Evolutionary conservation across 441 rosid genomes (phyloP).

Genomic region (Cnidoscolus chayamansa): DNA sequence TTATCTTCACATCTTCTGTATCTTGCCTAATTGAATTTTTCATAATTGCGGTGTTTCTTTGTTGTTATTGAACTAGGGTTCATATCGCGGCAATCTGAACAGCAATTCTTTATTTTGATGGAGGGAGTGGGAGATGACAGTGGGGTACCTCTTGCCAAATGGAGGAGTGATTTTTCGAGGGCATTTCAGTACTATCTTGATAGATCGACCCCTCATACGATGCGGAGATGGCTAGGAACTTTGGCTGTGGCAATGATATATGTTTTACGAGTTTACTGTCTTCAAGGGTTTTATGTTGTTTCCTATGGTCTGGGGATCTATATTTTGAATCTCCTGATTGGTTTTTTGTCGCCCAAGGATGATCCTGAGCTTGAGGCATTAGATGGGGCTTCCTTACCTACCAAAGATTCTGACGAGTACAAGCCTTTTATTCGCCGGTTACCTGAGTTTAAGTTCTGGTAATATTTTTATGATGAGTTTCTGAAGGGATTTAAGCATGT

Average conservation of each 20-base stretch:
- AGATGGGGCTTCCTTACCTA: constrained; percentile 29
- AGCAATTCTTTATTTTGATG: constrained; percentile 3
- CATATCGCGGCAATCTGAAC: no score
- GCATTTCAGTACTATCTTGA: constrained; percentile 26
- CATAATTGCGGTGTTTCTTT: no score
- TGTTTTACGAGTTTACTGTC: constrained; percentile 18
- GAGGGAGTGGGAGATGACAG: constrained; percentile 19
- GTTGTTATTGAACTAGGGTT: no score
- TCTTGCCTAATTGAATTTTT: no score
- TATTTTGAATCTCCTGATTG: constrained; percentile 27
- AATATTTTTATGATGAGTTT: neutral
- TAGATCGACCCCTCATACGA: constrained; percentile 19
- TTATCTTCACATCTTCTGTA: no score
- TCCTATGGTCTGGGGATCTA: constrained; percentile 28
- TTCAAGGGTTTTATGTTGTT: constrained; percentile 26
- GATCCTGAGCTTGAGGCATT: constrained; percentile 24
- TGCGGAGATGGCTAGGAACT: constrained; percentile 24
- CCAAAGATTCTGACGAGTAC: constrained; percentile 24
- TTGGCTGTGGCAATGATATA: constrained; percentile 15
- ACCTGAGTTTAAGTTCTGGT: constrained; percentile 33
- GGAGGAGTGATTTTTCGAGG: constrained; percentile 17
- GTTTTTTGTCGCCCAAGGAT: constrained; percentile 27
- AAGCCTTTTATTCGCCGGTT: constrained; percentile 27
- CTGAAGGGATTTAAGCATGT: neutral
- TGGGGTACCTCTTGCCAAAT: constrained; percentile 12